Evolutionary conservation across 352 stramenopile genomes (phyloP).

Genomic region (Phytopythium litorale): DNA sequence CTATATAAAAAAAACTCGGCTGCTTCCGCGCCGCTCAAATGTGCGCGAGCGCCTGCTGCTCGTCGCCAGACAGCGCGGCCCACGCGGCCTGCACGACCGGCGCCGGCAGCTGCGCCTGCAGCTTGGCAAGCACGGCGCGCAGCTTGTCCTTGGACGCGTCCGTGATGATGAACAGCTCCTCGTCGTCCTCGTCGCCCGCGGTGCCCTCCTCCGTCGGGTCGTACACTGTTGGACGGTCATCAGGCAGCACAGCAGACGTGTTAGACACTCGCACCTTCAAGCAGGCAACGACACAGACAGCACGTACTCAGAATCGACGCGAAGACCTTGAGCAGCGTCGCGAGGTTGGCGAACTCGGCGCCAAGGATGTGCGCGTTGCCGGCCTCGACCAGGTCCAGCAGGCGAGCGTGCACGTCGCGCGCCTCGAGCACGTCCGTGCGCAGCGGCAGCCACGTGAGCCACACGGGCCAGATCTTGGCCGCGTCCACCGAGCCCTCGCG

Average conservation of each 20-base stretch:
- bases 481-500: constrained; percentile 55
- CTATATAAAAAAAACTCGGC: constrained; percentile 3
- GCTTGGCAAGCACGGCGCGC: constrained; percentile 47
- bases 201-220: constrained; percentile 56
- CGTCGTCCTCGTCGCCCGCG: constrained; percentile 47
- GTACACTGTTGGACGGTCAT: constrained; percentile 33
- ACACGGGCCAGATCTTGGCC: constrained; percentile 62
- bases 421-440: constrained; percentile 77
- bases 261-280: constrained; percentile 9
- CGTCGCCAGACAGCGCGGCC: constrained; percentile 59
- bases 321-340: constrained; percentile 71
- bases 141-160: constrained; percentile 57
- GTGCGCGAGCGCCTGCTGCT: constrained; percentile 67
- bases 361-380: constrained; percentile 66
- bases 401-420: constrained; percentile 66
- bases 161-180: constrained; percentile 69
- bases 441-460: constrained; percentile 81
- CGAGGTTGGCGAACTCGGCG: constrained; percentile 58
- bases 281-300: not conserved
- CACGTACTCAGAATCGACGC: constrained; percentile 40
- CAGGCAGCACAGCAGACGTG: constrained; percentile 8
- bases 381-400: constrained; percentile 57
- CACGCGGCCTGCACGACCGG: constrained; percentile 63
- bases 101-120: constrained; percentile 65
- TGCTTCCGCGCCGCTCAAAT: constrained; percentile 24